Percentiles rank a stretch among this genome's conserved stretches.
Evolutionary conservation across 495 filamentous ascomycete genomes (phyloP).

Genomic region (Stereocaulon alpinum): DNA sequence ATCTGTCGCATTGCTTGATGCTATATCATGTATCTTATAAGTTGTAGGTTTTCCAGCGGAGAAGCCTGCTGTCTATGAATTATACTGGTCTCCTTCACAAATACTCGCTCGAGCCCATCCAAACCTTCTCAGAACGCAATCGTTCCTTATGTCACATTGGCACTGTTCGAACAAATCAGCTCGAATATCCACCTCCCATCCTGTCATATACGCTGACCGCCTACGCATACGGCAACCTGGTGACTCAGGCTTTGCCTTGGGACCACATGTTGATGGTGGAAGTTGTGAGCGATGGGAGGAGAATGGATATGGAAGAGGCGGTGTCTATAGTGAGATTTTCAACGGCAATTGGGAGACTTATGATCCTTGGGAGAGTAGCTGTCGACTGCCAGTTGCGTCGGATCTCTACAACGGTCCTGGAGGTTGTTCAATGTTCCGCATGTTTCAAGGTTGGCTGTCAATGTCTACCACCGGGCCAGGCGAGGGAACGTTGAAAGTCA

Average conservation of each 20-base stretch:
- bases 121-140: conserved; percentile 57
- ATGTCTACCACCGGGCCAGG: conserved; percentile 62
- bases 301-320: conserved; percentile 57
- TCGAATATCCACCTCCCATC: conserved; percentile 52
- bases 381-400: conserved; percentile 54
- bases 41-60: conserved; percentile 38
- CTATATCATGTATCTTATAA: conserved; percentile 1
- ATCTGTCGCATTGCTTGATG: not conserved
- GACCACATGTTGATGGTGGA: conserved; percentile 79
- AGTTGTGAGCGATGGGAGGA: conserved; percentile 82
- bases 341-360: conserved; percentile 71
- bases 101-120: conserved; percentile 62
- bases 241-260: conserved; percentile 71
- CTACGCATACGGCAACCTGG: conserved; percentile 56
- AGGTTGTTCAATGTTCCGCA: conserved; percentile 70
- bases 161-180: conserved; percentile 54
- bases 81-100: conserved; percentile 81
- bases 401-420: conserved; percentile 78
- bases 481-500: conserved; percentile 76
- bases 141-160: conserved; percentile 63
- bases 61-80: conserved; percentile 70
- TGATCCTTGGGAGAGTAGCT: conserved; percentile 68
- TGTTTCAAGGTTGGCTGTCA: conserved; percentile 81
- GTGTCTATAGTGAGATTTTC: conserved; percentile 63
- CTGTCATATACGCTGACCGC: conserved; percentile 70